Percentiles rank a stretch among this genome's conserved stretches.
These are phyloP conservation scores for Fraxinus sp. DNA, from an alignment of 305 asterid genomes.

Conservation along the genomic window DNA sequence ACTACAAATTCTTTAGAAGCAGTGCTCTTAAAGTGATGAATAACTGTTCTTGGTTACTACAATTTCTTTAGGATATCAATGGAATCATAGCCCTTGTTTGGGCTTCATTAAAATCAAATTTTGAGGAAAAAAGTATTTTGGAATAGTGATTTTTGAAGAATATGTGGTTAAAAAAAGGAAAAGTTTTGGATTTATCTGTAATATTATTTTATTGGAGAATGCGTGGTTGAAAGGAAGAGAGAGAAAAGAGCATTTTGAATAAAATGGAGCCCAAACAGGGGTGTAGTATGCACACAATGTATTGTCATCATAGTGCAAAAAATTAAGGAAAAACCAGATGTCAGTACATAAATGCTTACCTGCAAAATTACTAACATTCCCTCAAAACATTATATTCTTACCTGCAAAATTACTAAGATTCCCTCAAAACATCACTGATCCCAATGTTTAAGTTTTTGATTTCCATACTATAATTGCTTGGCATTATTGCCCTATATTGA, in stretches of 20 bases:
- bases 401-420: background rate
- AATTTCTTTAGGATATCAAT: constrained; percentile 13
- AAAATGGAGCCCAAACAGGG: background rate
- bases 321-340: background rate
- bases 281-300: background rate
- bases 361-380: background rate
- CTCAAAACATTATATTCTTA: background rate
- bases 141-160: background rate
- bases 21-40: background rate
- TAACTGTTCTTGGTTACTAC: background rate
- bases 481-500: background rate
- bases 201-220: background rate
- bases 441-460: background rate
- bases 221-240: background rate
- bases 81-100: background rate
- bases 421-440: background rate
- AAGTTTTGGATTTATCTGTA: background rate
- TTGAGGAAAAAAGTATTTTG: background rate
- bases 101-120: background rate
- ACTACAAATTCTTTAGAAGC: background rate
- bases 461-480: background rate
- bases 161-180: background rate
- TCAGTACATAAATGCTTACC: background rate
- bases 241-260: background rate
- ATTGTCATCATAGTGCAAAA: background rate